Base-by-base conservation (phyloP, 306 rosid genomes). In the Ormosia emarginata region DNA sequence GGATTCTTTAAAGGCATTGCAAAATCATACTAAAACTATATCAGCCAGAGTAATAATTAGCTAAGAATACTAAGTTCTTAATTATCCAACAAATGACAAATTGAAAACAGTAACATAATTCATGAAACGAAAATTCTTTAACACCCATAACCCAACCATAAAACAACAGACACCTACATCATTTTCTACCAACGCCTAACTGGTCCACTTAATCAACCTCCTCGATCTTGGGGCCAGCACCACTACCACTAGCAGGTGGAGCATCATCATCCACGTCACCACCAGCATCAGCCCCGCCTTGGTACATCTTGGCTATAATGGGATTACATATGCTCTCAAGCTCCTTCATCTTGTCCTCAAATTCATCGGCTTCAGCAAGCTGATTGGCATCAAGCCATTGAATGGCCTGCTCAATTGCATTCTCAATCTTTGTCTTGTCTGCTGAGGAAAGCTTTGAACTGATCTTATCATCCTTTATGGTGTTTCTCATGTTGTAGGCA, bases 271-370 rank as follows among this genome's bases (percentile, higher is more conserved):
- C 89, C 64, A 67, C 65, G 0, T 50, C 90, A 7, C 78, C 85
- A 29, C 81, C 88, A 6, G 58, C 75, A 39, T 84, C 94, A 63
- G 86, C 85, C 0, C 90, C 94, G 3, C 94, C 95, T 67, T 89
- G 92, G 74, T 93, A 89, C 95, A 93, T 91, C 86, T 91, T 93
- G 2, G 97, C 95, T 6, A 93, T 91, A 17, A 91, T 87, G 10
- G 94, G 97, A 59, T 92, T 92, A 30, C 93, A 92, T 4, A 90
- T 44, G 7, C 89, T 66, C 75, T 92, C 94, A 0, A 92, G 90
- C 84, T 90, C 94, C 87, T 92, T 92, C 94, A 92, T 86, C 75
- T 92, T 90, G 85, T 92, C 97, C 37, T 92, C 94, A 44, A 90
- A 92, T 13, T 92, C 94, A 50, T 90, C 95, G 0, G 89, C 79